Conservation (phyloP, 2,329 filamentous ascomycete genomes). For the Lachnellula cervina region DNA sequence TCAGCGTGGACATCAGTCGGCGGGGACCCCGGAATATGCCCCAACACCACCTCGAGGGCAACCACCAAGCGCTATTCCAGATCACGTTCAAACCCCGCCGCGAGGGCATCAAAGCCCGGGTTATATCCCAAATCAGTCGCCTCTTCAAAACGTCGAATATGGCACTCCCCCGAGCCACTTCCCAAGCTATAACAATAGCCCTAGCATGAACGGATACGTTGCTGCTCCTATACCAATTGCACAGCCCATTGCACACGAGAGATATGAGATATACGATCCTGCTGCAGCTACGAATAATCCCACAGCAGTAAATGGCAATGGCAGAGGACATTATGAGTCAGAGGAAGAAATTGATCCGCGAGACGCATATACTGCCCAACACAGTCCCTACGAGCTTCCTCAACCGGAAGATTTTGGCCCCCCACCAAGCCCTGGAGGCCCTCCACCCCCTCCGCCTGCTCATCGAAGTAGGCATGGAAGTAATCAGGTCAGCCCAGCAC, state of each 20-base stretch:
- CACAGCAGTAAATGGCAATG: conserved; percentile 6
- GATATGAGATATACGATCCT: conserved; percentile 27
- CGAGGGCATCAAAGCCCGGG: conserved; percentile 42
- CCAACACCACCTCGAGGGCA: conserved; percentile 47
- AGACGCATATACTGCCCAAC: conserved; percentile 21
- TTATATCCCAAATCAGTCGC: conserved; percentile 48
- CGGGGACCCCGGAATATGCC: conserved; percentile 35
- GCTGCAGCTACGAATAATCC: conserved; percentile 20
- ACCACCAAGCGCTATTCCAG: conserved; percentile 20
- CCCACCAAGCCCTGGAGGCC: conserved; percentile 30
- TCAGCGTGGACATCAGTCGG: conserved; percentile 37
- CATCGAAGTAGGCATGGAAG: conserved; percentile 26
- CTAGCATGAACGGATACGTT: conserved; percentile 19
- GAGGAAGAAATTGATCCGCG: conserved; percentile 20
- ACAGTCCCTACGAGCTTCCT: conserved; percentile 26
- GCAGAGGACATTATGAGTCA: conserved; percentile 14
- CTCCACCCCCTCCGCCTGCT: conserved; percentile 31
- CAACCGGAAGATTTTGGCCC: conserved; percentile 25
- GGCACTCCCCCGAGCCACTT: conserved; percentile 21
- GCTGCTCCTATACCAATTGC: conserved; percentile 7
- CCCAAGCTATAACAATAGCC: conserved; percentile 21
- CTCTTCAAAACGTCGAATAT: conserved; percentile 46
- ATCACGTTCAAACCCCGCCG: conserved; percentile 41
- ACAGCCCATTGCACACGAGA: conserved; percentile 19
- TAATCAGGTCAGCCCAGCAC: conserved; percentile 21